phyloP scores from a whole-genome alignment of 2,329 filamentous ascomycete genomes.

The Nothophaeocryptopus gaeumannii region DNA sequence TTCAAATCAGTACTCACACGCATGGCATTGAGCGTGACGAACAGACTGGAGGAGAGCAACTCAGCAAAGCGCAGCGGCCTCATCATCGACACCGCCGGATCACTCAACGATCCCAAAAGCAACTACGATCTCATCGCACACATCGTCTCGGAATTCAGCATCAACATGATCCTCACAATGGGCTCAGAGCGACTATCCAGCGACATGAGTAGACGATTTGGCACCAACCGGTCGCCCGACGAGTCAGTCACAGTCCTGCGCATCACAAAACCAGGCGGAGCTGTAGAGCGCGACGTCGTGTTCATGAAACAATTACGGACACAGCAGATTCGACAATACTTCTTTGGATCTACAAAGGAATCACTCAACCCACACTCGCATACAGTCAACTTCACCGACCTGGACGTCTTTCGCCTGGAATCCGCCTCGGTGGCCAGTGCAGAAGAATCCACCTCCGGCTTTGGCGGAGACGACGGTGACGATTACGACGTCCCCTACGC shows the following conservation, averaged over 20 bases:
- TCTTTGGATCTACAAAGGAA: conserved; percentile 73
- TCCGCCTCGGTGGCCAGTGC: conserved; percentile 17
- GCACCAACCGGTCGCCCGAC: conserved; percentile 47
- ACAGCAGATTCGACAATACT: conserved; percentile 82
- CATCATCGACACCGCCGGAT: conserved; percentile 78
- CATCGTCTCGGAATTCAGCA: conserved; percentile 64
- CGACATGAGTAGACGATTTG: conserved; percentile 69
- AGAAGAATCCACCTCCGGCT: conserved; percentile 32
- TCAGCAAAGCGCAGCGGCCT: conserved; percentile 71
- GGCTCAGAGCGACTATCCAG: conserved; percentile 74
- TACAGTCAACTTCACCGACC: conserved; percentile 70
- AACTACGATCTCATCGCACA: conserved; percentile 77
- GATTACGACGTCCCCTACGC: conserved; percentile 45
- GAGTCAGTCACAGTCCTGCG: conserved; percentile 73
- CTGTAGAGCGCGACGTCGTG: conserved; percentile 68
- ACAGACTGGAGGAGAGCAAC: conserved; percentile 71
- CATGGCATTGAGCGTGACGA: conserved; percentile 74
- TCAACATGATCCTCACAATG: conserved; percentile 78
- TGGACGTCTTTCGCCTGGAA: conserved; percentile 60
- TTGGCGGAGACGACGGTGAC: conserved; percentile 49
- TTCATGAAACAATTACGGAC: conserved; percentile 75
- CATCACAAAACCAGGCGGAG: conserved; percentile 81
- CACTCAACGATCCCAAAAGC: conserved; percentile 61
- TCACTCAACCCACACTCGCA: conserved; percentile 85
- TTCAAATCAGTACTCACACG: conserved; percentile 73